A percentile compares a stretch with the other conserved stretches of the same genome.
Conservation (phyloP, 352 stramenopile genomes). For the Globisporangium orthogonon region DNA sequence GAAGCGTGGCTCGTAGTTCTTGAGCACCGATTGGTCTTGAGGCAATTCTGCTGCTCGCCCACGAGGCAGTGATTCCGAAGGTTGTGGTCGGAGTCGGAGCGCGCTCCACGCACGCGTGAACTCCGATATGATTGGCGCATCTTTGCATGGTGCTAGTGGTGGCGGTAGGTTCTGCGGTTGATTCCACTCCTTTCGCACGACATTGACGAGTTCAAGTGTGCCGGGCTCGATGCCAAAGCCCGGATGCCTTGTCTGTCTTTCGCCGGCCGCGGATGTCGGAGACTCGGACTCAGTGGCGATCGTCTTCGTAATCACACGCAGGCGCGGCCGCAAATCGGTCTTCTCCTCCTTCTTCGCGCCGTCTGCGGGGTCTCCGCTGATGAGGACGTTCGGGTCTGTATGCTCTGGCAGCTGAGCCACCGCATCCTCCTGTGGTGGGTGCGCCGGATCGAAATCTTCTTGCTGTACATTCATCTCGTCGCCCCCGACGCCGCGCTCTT, state of each 20-base stretch:
- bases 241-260: not conserved
- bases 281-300: not conserved
- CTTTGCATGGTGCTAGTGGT: conserved; percentile 7
- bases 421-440: not conserved
- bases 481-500: not conserved
- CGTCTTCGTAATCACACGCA: not conserved
- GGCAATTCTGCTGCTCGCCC: conserved; percentile 2
- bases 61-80: not conserved
- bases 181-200: conserved; percentile 5
- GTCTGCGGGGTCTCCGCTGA: not conserved
- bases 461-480: conserved; percentile 4
- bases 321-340: not conserved
- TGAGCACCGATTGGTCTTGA: conserved; percentile 35
- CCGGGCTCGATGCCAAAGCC: conserved; percentile 13
- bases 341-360: not conserved
- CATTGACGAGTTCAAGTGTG: conserved; percentile 12
- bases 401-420: not conserved
- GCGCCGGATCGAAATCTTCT: not conserved
- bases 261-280: not conserved
- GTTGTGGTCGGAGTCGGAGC: conserved; percentile 10
- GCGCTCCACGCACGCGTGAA: conserved; percentile 31
- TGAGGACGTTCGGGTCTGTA: not conserved
- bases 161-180: conserved; percentile 17
- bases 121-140: conserved; percentile 31
- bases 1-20: conserved; percentile 63